Base-by-base conservation (phyloP, 163 green algal species). In the Scenedesmus sp. region DNA sequence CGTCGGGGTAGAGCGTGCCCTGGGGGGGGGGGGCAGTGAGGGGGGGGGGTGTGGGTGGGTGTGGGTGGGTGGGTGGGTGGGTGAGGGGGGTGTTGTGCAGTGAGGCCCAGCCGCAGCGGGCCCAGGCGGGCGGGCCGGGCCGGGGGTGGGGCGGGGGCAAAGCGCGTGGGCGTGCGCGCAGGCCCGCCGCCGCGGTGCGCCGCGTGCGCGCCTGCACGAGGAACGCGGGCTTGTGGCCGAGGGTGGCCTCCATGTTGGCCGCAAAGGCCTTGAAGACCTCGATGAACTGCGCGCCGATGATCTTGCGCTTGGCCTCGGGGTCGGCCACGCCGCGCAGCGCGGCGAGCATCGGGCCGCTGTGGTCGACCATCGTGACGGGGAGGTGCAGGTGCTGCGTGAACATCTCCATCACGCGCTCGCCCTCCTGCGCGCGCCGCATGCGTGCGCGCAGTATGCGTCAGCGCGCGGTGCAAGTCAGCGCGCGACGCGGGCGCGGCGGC, bases 311-410 rank as follows among this genome's bases (percentile, higher is more conserved):
- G 26, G 67, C 84, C 89, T 99, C 96, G 5, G 96, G 96, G 78
- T 99, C 96, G 7, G 80, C 93, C 42, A 98, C 70, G 11, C 96
- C 96, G 65, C 82, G 86, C 34, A 99, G 91, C 51, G 86, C 82
- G 1, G 28, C 82, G 45, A 99, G 85, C 89, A 98, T 97, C 31
- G 88, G 14, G 34, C 83, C 73, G 20, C 78, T 83, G 75, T 95
- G 92, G 82, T 99, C 95, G 13, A 99, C 85, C 66, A 88, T 92
- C 29, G 92, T 98, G 18, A 99, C 96, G 1, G 96, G 93, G 63
- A 99, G 91, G 87, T 99, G 95, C 77, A 99, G 89, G 84, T 99
- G 92, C 63, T 96, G 82, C 24, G 92, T 90, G 83, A 99, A 99
- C 11, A 91, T 99, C 33, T 91, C 87, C 94, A 97, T 98, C 75